A percentile compares a stretch with the other conserved stretches of the same genome.
These are phyloP conservation scores for Debaryomyces tyrocola DNA, from an alignment of 805 yeast species.

Conservation along the genomic window DNA sequence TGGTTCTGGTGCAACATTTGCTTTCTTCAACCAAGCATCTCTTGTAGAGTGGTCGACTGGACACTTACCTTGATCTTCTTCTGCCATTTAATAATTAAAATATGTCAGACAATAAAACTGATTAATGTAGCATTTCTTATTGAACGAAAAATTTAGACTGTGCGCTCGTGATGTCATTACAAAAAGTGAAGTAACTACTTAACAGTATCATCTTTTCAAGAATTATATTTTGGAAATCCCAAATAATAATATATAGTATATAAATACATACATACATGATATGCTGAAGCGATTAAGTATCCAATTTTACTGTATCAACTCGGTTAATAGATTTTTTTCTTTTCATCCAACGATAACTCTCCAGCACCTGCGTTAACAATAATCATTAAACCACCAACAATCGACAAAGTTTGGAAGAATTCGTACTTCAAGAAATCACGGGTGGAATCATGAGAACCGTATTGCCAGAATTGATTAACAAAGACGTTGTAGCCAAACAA, in stretches of 20 bases:
- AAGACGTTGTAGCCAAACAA: conserved; percentile 74
- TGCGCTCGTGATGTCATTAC: neutral
- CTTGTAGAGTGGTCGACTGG: conserved; percentile 53
- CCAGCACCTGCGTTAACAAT: conserved; percentile 98
- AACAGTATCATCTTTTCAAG: too few species aligned
- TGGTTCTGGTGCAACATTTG: conserved; percentile 9
- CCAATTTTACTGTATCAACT: neutral
- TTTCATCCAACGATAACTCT: conserved; percentile 87
- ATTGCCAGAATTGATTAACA: conserved; percentile 87
- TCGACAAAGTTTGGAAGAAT: conserved; percentile 90
- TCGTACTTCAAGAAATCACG: conserved; percentile 91
- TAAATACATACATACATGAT: neutral
- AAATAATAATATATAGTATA: neutral
- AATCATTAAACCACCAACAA: conserved; percentile 89
- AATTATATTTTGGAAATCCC: neutral
- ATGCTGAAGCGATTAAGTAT: neutral
- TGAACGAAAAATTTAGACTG: neutral
- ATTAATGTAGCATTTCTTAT: conserved; percentile 1
- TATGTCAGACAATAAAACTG: neutral
- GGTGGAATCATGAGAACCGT: conserved; percentile 65
- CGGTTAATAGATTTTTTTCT: conserved; percentile 79
- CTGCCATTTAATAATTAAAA: neutral
- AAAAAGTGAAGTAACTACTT: neutral
- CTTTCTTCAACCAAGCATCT: conserved; percentile 27
- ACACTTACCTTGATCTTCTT: conserved; percentile 36